phyloP scores from a whole-genome alignment of 176 grass and related monocot genomes.

The Tuctoria greenei region DNA sequence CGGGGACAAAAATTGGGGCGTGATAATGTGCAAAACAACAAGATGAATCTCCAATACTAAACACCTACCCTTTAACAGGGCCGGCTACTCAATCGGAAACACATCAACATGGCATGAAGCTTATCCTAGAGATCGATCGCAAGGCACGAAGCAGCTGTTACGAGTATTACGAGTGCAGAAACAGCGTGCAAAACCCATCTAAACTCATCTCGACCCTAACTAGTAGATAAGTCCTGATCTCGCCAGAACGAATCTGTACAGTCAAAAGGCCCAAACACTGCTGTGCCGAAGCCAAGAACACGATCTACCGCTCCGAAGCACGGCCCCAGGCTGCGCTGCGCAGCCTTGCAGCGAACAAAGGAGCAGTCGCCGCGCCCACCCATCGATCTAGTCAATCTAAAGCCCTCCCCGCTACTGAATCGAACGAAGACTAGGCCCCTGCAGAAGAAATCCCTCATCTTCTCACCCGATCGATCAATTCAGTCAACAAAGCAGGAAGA shows the following conservation, averaged over 20 bases:
- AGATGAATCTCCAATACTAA: neutral
- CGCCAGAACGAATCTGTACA: neutral
- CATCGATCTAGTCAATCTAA: neutral
- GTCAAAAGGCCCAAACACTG: neutral
- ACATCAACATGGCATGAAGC: neutral
- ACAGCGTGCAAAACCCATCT: neutral
- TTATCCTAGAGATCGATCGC: neutral
- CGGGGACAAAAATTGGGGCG: neutral
- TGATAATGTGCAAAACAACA: neutral
- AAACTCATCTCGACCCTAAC: neutral
- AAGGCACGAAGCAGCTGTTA: neutral
- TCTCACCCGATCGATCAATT: constrained; percentile 6
- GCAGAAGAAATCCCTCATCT: neutral
- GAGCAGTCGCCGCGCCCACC: neutral
- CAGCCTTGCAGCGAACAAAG: neutral
- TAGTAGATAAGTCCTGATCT: neutral
- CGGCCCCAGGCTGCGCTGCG: neutral
- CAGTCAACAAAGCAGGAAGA: neutral
- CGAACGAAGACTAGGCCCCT: neutral
- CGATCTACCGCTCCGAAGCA: neutral
- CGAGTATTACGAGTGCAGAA: neutral
- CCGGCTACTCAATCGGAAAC: neutral
- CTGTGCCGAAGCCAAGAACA: too few species aligned
- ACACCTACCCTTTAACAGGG: neutral
- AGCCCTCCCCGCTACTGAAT: neutral